These are phyloP conservation scores for Scolecobasidium constrictum DNA, from an alignment of 2,329 filamentous ascomycete species.

Conservation along the genomic window DNA sequence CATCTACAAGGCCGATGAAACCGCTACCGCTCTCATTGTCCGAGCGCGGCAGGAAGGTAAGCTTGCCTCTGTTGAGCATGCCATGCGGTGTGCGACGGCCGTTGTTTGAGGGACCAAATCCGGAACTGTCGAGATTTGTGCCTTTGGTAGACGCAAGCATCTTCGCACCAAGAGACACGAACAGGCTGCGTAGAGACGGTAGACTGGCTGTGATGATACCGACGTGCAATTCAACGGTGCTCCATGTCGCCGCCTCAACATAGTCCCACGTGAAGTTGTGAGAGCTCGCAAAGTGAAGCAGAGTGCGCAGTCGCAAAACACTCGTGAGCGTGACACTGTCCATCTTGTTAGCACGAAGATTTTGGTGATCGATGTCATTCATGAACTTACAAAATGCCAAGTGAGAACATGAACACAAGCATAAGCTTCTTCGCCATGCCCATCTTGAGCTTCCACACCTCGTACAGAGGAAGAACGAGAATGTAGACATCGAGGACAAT, in stretches of 20 bases:
- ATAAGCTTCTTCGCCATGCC: conserved; percentile 21
- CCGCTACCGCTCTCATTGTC: too few species aligned
- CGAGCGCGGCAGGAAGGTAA: background rate
- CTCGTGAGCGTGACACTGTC: conserved; percentile 33
- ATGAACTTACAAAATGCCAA: conserved; percentile 27
- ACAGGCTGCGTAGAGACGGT: conserved; percentile 23
- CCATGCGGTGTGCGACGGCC: background rate
- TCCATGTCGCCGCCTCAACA: conserved; percentile 29
- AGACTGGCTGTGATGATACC: conserved; percentile 36
- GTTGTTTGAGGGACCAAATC: background rate
- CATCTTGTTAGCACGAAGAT: background rate
- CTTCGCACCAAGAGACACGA: conserved; percentile 10
- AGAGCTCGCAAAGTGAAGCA: conserved; percentile 31
- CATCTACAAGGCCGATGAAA: background rate
- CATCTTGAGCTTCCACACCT: conserved; percentile 21
- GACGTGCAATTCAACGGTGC: conserved; percentile 30
- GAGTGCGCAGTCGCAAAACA: conserved; percentile 31
- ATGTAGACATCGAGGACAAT: conserved; percentile 19
- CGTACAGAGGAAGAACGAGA: conserved; percentile 22
- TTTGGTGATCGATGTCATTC: conserved; percentile 5
- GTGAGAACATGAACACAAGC: conserved; percentile 25
- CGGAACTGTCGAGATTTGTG: background rate
- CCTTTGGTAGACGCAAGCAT: background rate
- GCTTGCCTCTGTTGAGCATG: background rate
- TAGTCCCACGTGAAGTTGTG: conserved; percentile 30